phyloP scores from a whole-genome alignment of 139 green algal genomes.

The Tetradesmus obliquus region DNA sequence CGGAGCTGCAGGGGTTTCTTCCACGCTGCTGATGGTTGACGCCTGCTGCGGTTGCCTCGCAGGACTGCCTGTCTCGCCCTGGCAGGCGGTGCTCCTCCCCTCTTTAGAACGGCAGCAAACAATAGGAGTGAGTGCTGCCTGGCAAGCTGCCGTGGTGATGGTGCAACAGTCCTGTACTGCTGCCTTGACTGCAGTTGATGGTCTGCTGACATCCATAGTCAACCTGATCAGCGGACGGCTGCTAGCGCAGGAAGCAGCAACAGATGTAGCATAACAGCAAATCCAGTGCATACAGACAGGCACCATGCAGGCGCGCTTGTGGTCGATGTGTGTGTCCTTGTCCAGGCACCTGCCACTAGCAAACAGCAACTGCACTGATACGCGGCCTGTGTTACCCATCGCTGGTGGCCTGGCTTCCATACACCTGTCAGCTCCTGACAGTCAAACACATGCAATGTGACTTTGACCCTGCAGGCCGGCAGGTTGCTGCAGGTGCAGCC shows the following conservation, averaged over 20 bases:
- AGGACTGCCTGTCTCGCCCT: constrained; percentile 11
- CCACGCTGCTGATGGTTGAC: not conserved
- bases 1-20: not conserved
- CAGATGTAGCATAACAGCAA: too few relatives aligned
- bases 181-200: not conserved
- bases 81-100: not conserved
- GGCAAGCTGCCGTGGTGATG: not conserved
- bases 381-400: too few relatives aligned
- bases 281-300: too few relatives aligned
- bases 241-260: too few relatives aligned
- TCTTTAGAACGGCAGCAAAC: constrained; percentile 24
- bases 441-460: too few relatives aligned
- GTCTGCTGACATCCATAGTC: not conserved
- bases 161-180: not conserved
- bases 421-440: too few relatives aligned
- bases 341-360: too few relatives aligned
- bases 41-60: not conserved
- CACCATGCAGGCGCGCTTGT: too few relatives aligned
- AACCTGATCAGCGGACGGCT: not conserved
- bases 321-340: too few relatives aligned
- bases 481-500: constrained; percentile 31
- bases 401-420: too few relatives aligned
- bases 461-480: constrained; percentile 18
- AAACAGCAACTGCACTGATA: too few relatives aligned
- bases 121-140: not conserved